Conservation (phyloP, 352 stramenopile genomes). For the Globisporangium nagaii region DNA sequence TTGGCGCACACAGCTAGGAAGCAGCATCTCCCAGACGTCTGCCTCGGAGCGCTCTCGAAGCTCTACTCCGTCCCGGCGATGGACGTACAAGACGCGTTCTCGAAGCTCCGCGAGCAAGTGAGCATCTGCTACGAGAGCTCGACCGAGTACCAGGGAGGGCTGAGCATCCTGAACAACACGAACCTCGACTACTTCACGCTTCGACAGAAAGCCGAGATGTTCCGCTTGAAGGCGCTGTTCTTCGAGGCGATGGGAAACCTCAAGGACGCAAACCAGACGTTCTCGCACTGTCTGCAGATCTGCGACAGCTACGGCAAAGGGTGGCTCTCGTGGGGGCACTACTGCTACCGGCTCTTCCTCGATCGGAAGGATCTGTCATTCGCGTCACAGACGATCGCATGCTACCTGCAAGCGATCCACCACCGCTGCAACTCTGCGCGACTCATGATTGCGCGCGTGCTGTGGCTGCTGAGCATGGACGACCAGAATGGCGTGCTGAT, state of each 20-base stretch:
- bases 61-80: constrained; percentile 87
- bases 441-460: constrained; percentile 87
- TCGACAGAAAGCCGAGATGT: constrained; percentile 91
- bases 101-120: constrained; percentile 91
- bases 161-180: constrained; percentile 92
- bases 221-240: constrained; percentile 90
- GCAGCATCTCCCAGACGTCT: constrained; percentile 86
- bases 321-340: constrained; percentile 94
- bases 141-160: constrained; percentile 78
- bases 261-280: constrained; percentile 86
- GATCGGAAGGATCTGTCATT: constrained; percentile 68
- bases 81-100: constrained; percentile 91
- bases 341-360: constrained; percentile 85
- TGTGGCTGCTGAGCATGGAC: constrained; percentile 90
- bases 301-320: constrained; percentile 90
- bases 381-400: constrained; percentile 89
- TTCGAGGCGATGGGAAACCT: constrained; percentile 75
- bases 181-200: constrained; percentile 92
- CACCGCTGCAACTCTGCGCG: constrained; percentile 85
- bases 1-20: constrained; percentile 88
- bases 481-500: constrained; percentile 71
- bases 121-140: constrained; percentile 90
- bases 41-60: constrained; percentile 78
- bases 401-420: constrained; percentile 92
- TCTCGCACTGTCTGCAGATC: constrained; percentile 89